Evolutionary conservation across 208 protist genomes (phyloP), one percentile per base, ranked within the genome.

Genomic region (Herpetomonas tarakana): DNA sequence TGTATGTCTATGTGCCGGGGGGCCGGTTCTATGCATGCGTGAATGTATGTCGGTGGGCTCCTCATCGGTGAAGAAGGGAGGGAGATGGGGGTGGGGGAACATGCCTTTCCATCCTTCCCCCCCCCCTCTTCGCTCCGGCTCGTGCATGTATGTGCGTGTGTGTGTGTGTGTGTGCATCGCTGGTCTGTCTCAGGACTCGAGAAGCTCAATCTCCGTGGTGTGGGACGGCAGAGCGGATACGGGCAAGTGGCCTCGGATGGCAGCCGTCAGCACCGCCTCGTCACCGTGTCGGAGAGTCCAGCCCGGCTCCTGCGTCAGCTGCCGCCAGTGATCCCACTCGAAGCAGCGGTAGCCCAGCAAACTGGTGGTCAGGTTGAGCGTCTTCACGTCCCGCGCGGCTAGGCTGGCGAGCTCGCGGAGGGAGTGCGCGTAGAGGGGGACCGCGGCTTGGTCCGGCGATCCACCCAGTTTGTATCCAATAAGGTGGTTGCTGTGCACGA

Each of bases 261-360:
- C 56, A 14, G 54, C 58, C 25, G 77, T 68, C 0, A 83, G 38
- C 0, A 80, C 50, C 7, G 59, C 61, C 44, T 81, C 82, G 24
- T 75, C 69, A 11, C 59, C 78, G 14, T 45, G 25, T 57, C 81
- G 76, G 62, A 78, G 52, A 47, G 76, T 67, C 79, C 82, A 90
- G 11, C 80, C 86, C 0, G 86, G 86, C 65, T 93, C 86, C 35
- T 67, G 58, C 18, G 76, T 47, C 18, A 83, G 71, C 59, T 93
- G 81, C 3, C 71, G 73, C 82, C 80, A 90, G 72, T 79, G 81
- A 58, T 90, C 86, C 86, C 86, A 93, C 68, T 93, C 80, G n/a
- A 62, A 78, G 65, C 81, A 82, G 2, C 63, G 65, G 24, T 4
- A 21, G 28, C 63, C 71, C n/a, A 93, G 22, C 25, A 90, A 56